Percentiles rank a stretch among this genome's conserved stretches.
phyloP scores from a whole-genome alignment of 108 stramenopile species.

The Fragilariopsis cylindrus region DNA sequence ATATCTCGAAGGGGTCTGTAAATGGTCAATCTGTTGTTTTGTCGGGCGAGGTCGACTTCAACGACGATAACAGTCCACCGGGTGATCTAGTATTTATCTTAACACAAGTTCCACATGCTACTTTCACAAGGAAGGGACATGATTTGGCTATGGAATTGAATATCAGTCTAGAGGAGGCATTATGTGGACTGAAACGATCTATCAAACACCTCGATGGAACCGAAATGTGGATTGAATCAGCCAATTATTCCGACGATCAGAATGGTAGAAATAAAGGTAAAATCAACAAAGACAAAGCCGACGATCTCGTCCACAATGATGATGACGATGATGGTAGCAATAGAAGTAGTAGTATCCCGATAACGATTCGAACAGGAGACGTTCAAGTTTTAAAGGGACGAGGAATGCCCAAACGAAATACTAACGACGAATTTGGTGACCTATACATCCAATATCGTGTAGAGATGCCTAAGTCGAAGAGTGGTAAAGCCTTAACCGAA shows the following conservation, averaged over 20 bases:
- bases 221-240: slow-evolving; percentile 39
- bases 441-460: slow-evolving; percentile 84
- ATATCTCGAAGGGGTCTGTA: slow-evolving; percentile 54
- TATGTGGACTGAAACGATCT: slow-evolving; percentile 51
- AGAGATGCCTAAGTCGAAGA: slow-evolving; percentile 45
- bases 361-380: slow-evolving; percentile 67
- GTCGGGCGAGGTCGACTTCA: slow-evolving; percentile 68
- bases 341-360: slow-evolving; percentile 4
- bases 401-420: slow-evolving; percentile 71
- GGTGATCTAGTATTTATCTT: slow-evolving; percentile 77
- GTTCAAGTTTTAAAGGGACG: slow-evolving; percentile 80
- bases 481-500: not conserved
- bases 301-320: slow-evolving; percentile 6
- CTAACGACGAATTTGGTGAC: slow-evolving; percentile 58
- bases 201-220: slow-evolving; percentile 66
- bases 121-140: slow-evolving; percentile 66
- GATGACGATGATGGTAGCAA: not conserved
- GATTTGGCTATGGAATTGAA: slow-evolving; percentile 78
- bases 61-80: slow-evolving; percentile 44
- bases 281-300: not conserved
- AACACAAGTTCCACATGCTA: slow-evolving; percentile 47
- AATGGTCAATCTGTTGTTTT: slow-evolving; percentile 62
- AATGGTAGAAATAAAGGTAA: slow-evolving; percentile 3
- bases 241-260: not conserved
- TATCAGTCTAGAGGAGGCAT: slow-evolving; percentile 64